Conservation (phyloP, 2,329 filamentous ascomycete species). For the Colletotrichum incanum region DNA sequence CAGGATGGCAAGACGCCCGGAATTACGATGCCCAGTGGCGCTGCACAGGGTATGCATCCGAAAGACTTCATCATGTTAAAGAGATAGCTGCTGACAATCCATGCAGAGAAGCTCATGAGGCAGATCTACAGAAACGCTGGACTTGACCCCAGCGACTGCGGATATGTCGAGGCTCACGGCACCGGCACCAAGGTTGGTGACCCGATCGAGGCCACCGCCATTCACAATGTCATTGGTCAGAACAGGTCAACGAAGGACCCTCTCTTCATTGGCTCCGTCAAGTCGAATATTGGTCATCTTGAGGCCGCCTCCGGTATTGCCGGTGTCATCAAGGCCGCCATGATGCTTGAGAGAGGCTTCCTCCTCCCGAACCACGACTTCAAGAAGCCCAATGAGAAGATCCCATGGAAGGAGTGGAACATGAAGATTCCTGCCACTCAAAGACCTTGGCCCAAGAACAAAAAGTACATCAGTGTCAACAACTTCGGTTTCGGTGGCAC, state of each 20-base stretch:
- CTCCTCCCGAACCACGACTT: conserved; percentile 67
- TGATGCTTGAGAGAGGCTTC: conserved; percentile 67
- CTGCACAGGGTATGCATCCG: conserved; percentile 58
- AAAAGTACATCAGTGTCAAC: conserved; percentile 67
- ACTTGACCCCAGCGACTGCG: conserved; percentile 47
- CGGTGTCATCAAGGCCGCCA: conserved; percentile 66
- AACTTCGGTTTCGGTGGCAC: conserved; percentile 63
- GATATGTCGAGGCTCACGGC: conserved; percentile 67
- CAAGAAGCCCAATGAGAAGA: conserved; percentile 64
- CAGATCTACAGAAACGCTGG: conserved; percentile 53
- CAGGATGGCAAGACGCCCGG: conserved; percentile 71
- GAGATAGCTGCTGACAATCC: conserved; percentile 41
- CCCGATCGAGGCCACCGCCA: conserved; percentile 67
- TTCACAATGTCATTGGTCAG: conserved; percentile 60
- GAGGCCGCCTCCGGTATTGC: conserved; percentile 68
- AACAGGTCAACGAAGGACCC: conserved; percentile 48
- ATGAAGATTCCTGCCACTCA: conserved; percentile 62
- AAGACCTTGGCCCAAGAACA: conserved; percentile 63
- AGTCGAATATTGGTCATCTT: conserved; percentile 67
- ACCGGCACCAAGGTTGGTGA: conserved; percentile 71
- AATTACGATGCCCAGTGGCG: conserved; percentile 69
- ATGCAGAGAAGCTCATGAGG: conserved; percentile 58
- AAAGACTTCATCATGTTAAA: not conserved
- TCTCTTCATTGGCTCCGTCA: conserved; percentile 64
- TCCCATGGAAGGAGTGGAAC: conserved; percentile 66